phyloP scores from a whole-genome alignment of 1,139 yeast genomes.

The Geotrichum phurueaensis region DNA sequence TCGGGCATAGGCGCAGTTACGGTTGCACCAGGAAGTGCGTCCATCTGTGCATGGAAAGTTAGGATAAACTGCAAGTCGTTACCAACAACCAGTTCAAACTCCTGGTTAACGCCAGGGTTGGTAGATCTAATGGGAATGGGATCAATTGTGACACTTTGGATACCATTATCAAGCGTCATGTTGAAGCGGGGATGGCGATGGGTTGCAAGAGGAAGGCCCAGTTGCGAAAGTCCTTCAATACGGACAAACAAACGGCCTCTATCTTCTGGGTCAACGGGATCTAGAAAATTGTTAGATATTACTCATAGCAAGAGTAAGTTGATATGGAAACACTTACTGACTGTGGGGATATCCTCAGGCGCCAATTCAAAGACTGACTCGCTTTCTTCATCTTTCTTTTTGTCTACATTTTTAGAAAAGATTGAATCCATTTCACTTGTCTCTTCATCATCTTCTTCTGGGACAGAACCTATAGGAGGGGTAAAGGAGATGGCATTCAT shows the following conservation, averaged over 20 bases:
- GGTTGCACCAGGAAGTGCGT: slow-evolving; percentile 3
- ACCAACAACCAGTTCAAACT: slow-evolving; percentile 72
- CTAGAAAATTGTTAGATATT: neutral
- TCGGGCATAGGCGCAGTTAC: neutral
- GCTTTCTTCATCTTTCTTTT: slow-evolving; percentile 3
- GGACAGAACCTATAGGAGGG: slow-evolving; percentile 16
- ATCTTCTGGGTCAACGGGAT: slow-evolving; percentile 40
- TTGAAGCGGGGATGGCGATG: slow-evolving; percentile 49
- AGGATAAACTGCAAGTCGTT: slow-evolving; percentile 57
- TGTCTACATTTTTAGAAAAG: slow-evolving; percentile 3
- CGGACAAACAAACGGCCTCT: slow-evolving; percentile 73
- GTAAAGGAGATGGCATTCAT: slow-evolving; percentile 24
- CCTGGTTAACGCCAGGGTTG: slow-evolving; percentile 54
- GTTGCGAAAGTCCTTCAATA: slow-evolving; percentile 53
- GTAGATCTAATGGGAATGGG: slow-evolving; percentile 45
- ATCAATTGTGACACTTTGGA: slow-evolving; percentile 75
- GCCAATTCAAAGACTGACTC: slow-evolving; percentile 1
- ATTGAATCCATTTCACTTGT: slow-evolving; percentile 15
- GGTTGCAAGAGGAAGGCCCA: slow-evolving; percentile 47
- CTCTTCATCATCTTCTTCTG: slow-evolving; percentile 13
- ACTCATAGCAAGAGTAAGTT: neutral
- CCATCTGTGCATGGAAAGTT: slow-evolving; percentile 50
- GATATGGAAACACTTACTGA: neutral
- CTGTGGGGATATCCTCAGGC: neutral
- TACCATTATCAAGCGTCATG: slow-evolving; percentile 79